These are phyloP conservation scores for Backusella parvicylindrica DNA, from an alignment of 192 early-diverging fungal genomes.

Conservation along the genomic window DNA sequence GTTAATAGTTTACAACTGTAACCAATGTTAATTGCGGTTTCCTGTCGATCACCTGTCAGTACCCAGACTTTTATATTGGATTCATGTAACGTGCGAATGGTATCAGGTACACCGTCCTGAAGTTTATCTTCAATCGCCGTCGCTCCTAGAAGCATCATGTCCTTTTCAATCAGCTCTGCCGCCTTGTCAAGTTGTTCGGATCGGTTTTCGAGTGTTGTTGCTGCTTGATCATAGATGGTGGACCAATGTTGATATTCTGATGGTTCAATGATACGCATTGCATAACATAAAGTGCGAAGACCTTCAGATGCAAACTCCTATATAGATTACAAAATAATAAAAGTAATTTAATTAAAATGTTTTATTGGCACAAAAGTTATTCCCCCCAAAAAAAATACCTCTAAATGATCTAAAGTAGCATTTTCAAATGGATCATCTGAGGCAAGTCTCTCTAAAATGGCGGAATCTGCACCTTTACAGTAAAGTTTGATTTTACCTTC, in stretches of 20 bases:
- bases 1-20: constrained; percentile 89
- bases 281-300: constrained; percentile 87
- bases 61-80: constrained; percentile 95
- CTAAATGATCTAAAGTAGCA: constrained; percentile 68
- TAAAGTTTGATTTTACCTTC: constrained; percentile 84
- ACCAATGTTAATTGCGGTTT: constrained; percentile 97
- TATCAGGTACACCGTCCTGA: constrained; percentile 93
- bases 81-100: constrained; percentile 86
- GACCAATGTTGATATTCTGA: constrained; percentile 83
- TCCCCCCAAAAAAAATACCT: constrained; percentile 43
- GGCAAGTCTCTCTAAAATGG: constrained; percentile 81
- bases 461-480: constrained; percentile 96
- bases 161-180: constrained; percentile 89
- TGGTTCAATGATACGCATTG: constrained; percentile 76
- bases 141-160: constrained; percentile 82
- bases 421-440: constrained; percentile 65
- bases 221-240: constrained; percentile 69
- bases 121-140: constrained; percentile 97
- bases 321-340: neutral
- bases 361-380: too few relatives aligned
- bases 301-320: constrained; percentile 83
- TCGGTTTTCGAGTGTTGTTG: constrained; percentile 80
- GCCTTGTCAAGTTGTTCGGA: constrained; percentile 76
- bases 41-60: constrained; percentile 91
- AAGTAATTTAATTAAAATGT: neutral